These are phyloP conservation scores for Parachlorella kessleri DNA, from an alignment of 139 green algal species.

Conservation along the genomic window DNA sequence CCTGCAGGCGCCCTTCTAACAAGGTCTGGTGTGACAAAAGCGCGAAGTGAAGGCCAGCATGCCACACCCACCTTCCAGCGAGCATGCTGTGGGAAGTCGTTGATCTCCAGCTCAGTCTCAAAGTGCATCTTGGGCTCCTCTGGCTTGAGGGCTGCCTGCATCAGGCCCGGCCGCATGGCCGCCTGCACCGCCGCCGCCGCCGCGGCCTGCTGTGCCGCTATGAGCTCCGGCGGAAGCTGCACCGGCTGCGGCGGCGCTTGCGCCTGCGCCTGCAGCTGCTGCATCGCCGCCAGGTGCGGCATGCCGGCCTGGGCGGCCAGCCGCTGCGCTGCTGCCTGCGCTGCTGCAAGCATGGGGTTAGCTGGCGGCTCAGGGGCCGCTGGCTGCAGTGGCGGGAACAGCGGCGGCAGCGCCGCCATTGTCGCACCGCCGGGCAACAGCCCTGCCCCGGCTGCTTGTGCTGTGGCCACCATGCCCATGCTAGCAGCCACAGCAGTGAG, in stretches of 20 bases:
- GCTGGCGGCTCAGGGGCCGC: background rate
- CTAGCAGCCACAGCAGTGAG: background rate
- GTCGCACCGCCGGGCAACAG: background rate
- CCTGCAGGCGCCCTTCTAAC: no score
- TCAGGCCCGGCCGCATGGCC: background rate
- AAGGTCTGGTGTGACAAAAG: background rate
- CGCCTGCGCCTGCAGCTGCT: conserved; percentile 20
- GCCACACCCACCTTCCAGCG: conserved; percentile 74
- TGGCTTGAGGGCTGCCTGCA: background rate
- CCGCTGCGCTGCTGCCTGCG: conserved; percentile 51
- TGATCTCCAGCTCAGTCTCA: conserved; percentile 97
- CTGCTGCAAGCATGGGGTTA: conserved; percentile 55
- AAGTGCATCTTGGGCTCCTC: conserved; percentile 58
- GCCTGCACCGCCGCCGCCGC: conserved; percentile 12
- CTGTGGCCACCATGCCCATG: background rate
- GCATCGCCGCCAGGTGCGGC: conserved; percentile 4
- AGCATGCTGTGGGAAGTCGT: conserved; percentile 98
- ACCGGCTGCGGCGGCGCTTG: background rate
- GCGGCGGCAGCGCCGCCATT: background rate
- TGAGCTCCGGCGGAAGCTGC: background rate
- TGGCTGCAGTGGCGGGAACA: background rate
- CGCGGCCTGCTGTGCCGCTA: background rate
- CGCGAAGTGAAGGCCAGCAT: background rate
- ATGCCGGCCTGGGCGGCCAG: conserved; percentile 21
- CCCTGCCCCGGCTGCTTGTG: background rate